phyloP scores from a whole-genome alignment of 2,329 filamentous ascomycete species.

The Trichoderma hamatum region DNA sequence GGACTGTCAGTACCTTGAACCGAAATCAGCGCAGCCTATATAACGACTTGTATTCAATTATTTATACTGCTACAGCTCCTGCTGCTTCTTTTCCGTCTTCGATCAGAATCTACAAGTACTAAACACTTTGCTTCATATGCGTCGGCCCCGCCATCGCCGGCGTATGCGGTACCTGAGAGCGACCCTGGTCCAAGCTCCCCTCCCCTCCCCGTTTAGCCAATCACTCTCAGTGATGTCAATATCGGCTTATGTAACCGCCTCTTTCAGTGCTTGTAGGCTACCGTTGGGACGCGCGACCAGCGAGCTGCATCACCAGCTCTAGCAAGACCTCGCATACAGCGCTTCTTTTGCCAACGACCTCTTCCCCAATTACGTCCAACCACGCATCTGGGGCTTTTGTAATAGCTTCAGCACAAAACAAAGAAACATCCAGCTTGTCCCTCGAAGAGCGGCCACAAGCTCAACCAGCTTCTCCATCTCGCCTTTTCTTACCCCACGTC shows the following conservation, averaged over 20 bases:
- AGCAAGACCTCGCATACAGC: neutral
- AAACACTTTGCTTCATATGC: neutral
- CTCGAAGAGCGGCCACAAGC: neutral
- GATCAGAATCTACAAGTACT: neutral
- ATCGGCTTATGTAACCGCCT: slow-evolving; percentile 37
- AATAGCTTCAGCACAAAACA: neutral
- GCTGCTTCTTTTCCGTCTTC: neutral
- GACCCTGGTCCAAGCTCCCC: slow-evolving; percentile 17
- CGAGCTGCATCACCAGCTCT: slow-evolving; percentile 29
- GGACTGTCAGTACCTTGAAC: too few relatives aligned
- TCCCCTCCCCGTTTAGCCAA: slow-evolving; percentile 34
- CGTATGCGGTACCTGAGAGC: slow-evolving; percentile 16
- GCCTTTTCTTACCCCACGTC: slow-evolving; percentile 21
- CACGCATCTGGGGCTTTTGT: neutral
- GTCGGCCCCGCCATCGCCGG: neutral
- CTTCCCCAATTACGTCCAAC: neutral
- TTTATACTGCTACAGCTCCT: too few relatives aligned
- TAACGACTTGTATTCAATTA: too few relatives aligned
- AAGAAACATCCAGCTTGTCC: neutral
- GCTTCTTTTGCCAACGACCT: neutral
- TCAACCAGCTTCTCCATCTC: slow-evolving; percentile 14
- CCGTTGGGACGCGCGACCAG: slow-evolving; percentile 42
- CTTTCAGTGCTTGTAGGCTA: slow-evolving; percentile 39
- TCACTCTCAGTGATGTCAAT: slow-evolving; percentile 31
- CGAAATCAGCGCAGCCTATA: too few relatives aligned